These are phyloP conservation scores for Phellopilus nigrolimitatus DNA, from an alignment of 1,284 basidiomycete species.

Conservation along the genomic window DNA sequence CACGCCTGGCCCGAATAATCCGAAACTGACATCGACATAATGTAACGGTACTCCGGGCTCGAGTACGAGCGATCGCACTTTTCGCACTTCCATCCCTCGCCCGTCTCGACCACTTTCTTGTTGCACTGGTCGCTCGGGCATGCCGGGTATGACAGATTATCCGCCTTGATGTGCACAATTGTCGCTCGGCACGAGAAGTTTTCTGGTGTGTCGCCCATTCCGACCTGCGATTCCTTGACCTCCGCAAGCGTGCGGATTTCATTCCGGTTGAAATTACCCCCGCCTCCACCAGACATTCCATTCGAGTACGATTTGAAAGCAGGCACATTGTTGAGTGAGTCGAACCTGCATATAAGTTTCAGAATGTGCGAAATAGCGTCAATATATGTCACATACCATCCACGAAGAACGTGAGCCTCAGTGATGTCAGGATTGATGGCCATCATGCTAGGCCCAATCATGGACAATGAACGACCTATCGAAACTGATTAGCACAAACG, in stretches of 20 bases:
- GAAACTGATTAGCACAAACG: background rate
- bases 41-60: slow-evolving; percentile 86
- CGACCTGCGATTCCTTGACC: slow-evolving; percentile 77
- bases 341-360: no score
- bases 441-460: slow-evolving; percentile 68
- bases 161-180: slow-evolving; percentile 85
- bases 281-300: slow-evolving; percentile 34
- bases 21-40: slow-evolving; percentile 83
- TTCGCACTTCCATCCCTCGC: slow-evolving; percentile 84
- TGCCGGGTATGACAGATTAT: slow-evolving; percentile 87
- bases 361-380: no score
- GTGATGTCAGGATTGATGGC: slow-evolving; percentile 83
- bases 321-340: slow-evolving; percentile 56
- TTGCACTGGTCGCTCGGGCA: slow-evolving; percentile 81
- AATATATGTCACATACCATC: no score
- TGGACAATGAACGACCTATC: slow-evolving; percentile 73
- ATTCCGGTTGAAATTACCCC: slow-evolving; percentile 55
- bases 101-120: slow-evolving; percentile 84
- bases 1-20: slow-evolving; percentile 89
- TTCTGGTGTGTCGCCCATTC: slow-evolving; percentile 75
- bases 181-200: slow-evolving; percentile 84
- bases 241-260: slow-evolving; percentile 78
- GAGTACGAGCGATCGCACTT: slow-evolving; percentile 81
- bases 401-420: slow-evolving; percentile 81
- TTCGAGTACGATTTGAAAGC: slow-evolving; percentile 71